phyloP scores from a whole-genome alignment of 306 rosid genomes.

The Alnus rubra region DNA sequence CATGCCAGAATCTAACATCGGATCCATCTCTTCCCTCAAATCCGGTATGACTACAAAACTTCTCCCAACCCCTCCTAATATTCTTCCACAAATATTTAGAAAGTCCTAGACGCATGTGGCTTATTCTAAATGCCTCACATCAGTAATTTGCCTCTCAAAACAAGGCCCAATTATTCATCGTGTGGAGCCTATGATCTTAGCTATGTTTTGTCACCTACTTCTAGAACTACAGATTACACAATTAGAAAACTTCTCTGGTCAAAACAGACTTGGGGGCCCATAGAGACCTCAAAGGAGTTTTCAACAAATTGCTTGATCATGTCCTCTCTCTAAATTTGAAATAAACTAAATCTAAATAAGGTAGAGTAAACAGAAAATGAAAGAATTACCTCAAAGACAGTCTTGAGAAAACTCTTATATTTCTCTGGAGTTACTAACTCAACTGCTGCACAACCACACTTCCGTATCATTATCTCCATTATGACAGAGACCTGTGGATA shows the following conservation, averaged over 20 bases:
- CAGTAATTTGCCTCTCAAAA: neutral
- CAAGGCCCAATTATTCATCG: neutral
- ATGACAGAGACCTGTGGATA: slow-evolving; percentile 66
- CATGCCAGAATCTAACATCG: too few species aligned
- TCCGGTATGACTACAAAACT: too few species aligned
- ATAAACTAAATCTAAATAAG: neutral
- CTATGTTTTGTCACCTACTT: neutral
- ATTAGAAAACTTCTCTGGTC: neutral
- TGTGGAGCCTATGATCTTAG: neutral
- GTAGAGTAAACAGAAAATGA: neutral
- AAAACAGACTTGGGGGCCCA: neutral
- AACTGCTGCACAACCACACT: slow-evolving; percentile 79
- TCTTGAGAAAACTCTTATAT: slow-evolving; percentile 61
- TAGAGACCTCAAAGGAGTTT: neutral
- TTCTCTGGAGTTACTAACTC: slow-evolving; percentile 65
- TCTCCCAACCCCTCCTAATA: too few species aligned
- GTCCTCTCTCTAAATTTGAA: neutral
- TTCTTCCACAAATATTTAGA: neutral
- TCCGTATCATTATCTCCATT: slow-evolving; percentile 74
- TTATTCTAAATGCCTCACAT: slow-evolving; percentile 6
- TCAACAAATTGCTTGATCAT: neutral
- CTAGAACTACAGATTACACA: neutral
- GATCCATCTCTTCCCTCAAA: too few species aligned
- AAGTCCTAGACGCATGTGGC: neutral
- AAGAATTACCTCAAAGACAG: slow-evolving; percentile 61